Base-by-base conservation (phyloP, 768 basidiomycete species). In the Lactarius deliciosus region DNA sequence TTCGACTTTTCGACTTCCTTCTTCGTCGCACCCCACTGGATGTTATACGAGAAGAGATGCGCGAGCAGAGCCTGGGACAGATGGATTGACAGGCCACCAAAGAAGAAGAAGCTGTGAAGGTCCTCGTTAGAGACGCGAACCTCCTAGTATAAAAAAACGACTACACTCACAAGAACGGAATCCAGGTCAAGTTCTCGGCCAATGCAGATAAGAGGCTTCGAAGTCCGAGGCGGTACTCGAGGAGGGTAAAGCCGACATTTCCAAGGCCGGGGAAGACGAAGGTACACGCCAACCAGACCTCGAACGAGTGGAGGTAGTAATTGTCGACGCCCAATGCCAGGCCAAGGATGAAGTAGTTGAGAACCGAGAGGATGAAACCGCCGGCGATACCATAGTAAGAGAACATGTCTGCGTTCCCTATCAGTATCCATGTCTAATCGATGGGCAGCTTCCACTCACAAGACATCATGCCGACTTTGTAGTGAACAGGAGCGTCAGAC, bases 1-100 rank as follows among this genome's bases (percentile, higher is more conserved):
- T 94, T 95, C 5, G 90, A 91, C 60, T 85, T 82, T 75, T 94
- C 89, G 50, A 95, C 91, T 76, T 92, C 90, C 83, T 94, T 94
- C 72, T 84, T 82, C 11, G 86, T 87, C 40, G 85, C 80, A 6
- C 80, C 78, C 86, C 86, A 87, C 15, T 75, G 76, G 73, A 84
- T 82, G 72, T 87, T 80, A 69, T 85, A 87, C 41, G 84, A 83
- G 73, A 85, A 82, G 30, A 86, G 34, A 73, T 87, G 85, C 1
- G 83, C 80, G 56, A 83, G 76, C 53, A 87, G 78, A 5, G 86
- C 84, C 36, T 80, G 75, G 1, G 80, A 78, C 66, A 86, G 77
- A 45, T 85, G 86, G 64, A 85, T 79, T 43, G 81, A 79, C 63
- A 86, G 78, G 0, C 86, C 85, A n/a, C 81, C 81, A 58, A 85